Percentiles rank a stretch among this genome's conserved stretches.
These are phyloP conservation scores for Claviceps spartinae DNA, from an alignment of 2,329 filamentous ascomycete genomes.

Conservation along the genomic window DNA sequence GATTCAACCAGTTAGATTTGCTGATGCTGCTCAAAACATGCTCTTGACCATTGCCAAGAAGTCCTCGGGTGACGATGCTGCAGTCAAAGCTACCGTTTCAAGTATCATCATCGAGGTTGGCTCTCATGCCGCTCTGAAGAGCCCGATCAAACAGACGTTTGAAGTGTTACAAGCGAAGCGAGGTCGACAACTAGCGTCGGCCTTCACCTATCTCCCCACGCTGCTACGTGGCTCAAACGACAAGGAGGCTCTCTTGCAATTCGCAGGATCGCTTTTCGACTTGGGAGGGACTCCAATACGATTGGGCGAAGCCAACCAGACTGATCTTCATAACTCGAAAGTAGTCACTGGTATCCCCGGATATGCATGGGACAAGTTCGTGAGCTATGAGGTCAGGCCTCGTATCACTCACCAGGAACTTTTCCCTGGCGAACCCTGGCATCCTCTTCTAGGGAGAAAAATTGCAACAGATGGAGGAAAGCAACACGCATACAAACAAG, in stretches of 20 bases:
- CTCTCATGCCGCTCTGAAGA: not conserved
- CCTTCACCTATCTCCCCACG: not conserved
- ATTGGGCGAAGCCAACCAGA: not conserved
- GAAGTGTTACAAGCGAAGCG: not conserved
- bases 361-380: not conserved
- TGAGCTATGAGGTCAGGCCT: not conserved
- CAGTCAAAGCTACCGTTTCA: too few relatives aligned
- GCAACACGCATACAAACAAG: not conserved
- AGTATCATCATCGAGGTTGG: not conserved
- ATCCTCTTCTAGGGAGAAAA: not conserved
- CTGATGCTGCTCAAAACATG: too few relatives aligned
- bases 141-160: not conserved
- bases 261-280: not conserved
- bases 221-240: not conserved
- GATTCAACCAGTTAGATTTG: not conserved
- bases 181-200: too few relatives aligned
- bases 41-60: not conserved
- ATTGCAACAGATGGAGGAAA: too few relatives aligned
- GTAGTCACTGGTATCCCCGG: not conserved
- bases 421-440: not conserved
- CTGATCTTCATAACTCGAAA: not conserved
- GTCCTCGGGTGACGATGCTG: too few relatives aligned
- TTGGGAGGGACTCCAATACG: not conserved
- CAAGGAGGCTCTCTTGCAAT: not conserved
- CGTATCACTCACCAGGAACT: too few relatives aligned